phyloP scores from a whole-genome alignment of 2,329 filamentous ascomycete genomes.

The Fusarium sp. region DNA sequence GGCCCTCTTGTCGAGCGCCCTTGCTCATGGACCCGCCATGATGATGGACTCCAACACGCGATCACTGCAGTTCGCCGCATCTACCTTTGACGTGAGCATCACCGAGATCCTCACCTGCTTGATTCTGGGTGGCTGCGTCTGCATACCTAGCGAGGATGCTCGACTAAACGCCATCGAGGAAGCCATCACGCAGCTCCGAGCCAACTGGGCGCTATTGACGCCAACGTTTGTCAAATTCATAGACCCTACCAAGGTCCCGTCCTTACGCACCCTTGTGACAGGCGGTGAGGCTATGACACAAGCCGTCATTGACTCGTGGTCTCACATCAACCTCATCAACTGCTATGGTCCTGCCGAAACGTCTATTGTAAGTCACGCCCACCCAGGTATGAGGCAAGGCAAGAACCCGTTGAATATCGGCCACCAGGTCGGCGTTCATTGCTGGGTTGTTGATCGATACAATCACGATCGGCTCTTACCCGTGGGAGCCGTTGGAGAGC shows the following conservation, averaged over 20 bases:
- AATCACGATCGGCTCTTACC: constrained; percentile 43
- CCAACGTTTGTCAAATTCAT: constrained; percentile 35
- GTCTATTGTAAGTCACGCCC: constrained; percentile 31
- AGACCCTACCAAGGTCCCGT: constrained; percentile 26
- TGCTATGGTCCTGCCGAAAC: constrained; percentile 31
- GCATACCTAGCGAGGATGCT: constrained; percentile 51
- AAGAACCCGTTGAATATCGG: constrained; percentile 39
- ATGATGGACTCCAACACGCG: constrained; percentile 41
- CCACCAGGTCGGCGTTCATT: constrained; percentile 19
- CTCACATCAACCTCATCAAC: constrained; percentile 38
- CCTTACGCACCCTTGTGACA: constrained; percentile 34
- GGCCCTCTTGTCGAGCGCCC: constrained; percentile 28
- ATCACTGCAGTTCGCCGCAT: constrained; percentile 47
- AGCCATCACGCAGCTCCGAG: constrained; percentile 26
- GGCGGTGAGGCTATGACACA: constrained; percentile 41
- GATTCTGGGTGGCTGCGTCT: constrained; percentile 45
- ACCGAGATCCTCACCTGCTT: constrained; percentile 33
- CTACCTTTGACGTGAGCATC: constrained; percentile 47
- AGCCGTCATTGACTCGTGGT: constrained; percentile 34
- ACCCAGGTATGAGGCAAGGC: constrained; percentile 23
- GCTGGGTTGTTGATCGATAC: constrained; percentile 43
- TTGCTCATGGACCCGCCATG: constrained; percentile 34
- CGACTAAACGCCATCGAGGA: constrained; percentile 49
- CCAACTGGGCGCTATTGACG: constrained; percentile 34
- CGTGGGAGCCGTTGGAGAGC: constrained; percentile 47